A percentile compares a stretch with the other conserved stretches of the same genome.
Conservation (phyloP, 345 rosid genomes). For the Raphanus raphanistrum region DNA sequence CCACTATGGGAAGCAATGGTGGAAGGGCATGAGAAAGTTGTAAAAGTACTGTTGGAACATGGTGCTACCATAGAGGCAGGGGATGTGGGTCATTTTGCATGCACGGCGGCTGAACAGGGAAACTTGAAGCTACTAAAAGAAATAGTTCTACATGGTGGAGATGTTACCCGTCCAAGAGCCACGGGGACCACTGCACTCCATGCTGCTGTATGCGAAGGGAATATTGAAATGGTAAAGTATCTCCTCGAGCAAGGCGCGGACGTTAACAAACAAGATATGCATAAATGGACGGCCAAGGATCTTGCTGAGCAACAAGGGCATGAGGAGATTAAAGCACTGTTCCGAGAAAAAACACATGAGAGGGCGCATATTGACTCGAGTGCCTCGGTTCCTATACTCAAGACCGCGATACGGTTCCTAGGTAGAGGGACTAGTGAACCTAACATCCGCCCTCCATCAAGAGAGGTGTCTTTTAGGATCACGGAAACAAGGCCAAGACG, state of each 20-base stretch:
- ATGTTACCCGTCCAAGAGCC: conserved; percentile 50
- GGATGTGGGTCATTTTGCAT: conserved; percentile 75
- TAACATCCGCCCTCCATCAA: conserved; percentile 46
- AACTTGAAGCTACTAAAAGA: conserved; percentile 60
- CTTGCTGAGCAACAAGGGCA: conserved; percentile 91
- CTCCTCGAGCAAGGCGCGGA: conserved; percentile 70
- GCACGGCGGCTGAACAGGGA: conserved; percentile 71
- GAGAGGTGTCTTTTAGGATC: conserved; percentile 52
- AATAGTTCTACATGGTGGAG: conserved; percentile 55
- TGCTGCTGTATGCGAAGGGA: conserved; percentile 75
- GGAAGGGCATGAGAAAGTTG: conserved; percentile 56
- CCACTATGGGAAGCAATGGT: conserved; percentile 87
- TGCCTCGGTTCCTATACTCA: conserved; percentile 51
- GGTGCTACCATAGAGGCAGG: conserved; percentile 54
- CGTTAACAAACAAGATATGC: conserved; percentile 56
- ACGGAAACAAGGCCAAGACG: conserved; percentile 51
- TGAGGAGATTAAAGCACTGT: conserved; percentile 62
- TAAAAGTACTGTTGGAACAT: conserved; percentile 47
- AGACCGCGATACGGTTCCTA: conserved; percentile 43
- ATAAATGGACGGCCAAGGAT: conserved; percentile 67
- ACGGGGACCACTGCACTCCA: conserved; percentile 78
- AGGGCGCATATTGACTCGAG: conserved; percentile 37
- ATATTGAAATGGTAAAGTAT: conserved; percentile 62
- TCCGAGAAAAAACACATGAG: conserved; percentile 43
- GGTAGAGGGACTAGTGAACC: conserved; percentile 84